phyloP scores from a whole-genome alignment of 768 basidiomycete species.

The Boletus rex-veris region DNA sequence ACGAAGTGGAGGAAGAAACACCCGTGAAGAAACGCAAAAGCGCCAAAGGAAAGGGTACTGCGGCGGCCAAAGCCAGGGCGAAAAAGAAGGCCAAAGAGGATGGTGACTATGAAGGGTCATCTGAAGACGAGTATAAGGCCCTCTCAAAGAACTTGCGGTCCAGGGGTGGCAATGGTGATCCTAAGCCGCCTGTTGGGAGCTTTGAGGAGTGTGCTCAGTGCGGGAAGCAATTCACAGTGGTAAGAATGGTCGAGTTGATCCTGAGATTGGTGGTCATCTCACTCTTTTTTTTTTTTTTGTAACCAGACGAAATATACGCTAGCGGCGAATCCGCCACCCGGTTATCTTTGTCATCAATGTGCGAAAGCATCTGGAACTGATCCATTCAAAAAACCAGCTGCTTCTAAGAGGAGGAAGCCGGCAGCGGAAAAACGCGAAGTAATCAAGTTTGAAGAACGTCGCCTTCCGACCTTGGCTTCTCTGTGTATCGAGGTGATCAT shows the following conservation, averaged over 20 bases:
- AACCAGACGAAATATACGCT: constrained; percentile 82
- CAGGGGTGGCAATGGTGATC: constrained; percentile 26
- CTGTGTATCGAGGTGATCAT: constrained; percentile 70
- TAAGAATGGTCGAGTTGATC: constrained; percentile 38
- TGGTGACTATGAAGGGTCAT: constrained; percentile 49
- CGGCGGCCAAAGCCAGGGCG: constrained; percentile 39
- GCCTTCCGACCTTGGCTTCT: constrained; percentile 68
- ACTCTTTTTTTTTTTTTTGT: background rate
- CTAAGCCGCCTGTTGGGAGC: constrained; percentile 70
- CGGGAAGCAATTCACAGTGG: constrained; percentile 82
- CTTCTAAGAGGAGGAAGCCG: constrained; percentile 58
- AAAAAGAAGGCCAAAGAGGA: constrained; percentile 42
- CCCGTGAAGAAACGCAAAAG: constrained; percentile 56
- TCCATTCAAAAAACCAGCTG: constrained; percentile 79
- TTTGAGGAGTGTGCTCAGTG: constrained; percentile 82
- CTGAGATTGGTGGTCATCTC: background rate
- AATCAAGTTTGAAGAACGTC: constrained; percentile 63
- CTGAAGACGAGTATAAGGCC: constrained; percentile 66
- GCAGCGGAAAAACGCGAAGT: constrained; percentile 67
- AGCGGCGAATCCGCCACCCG: constrained; percentile 63
- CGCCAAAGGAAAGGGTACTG: constrained; percentile 39
- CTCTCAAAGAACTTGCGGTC: constrained; percentile 49
- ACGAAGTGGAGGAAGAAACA: constrained; percentile 48
- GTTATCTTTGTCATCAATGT: constrained; percentile 83
- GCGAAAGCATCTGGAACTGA: constrained; percentile 73